Conservation (phyloP, 1,139 yeast species). For the Pichia sp. region DNA sequence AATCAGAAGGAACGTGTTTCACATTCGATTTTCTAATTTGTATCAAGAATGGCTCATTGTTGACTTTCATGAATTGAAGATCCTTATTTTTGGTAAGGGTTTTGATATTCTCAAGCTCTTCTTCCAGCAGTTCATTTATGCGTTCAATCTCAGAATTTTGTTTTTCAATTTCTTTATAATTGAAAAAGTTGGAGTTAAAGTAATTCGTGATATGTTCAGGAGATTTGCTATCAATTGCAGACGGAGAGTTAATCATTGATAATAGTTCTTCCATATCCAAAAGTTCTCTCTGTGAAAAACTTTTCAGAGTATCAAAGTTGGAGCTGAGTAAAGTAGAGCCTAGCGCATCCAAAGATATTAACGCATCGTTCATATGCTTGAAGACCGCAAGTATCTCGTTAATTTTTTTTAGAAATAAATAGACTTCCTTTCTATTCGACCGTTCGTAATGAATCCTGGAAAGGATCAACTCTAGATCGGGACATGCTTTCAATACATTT, state of each 20-base stretch:
- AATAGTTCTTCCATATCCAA: slow-evolving; percentile 36
- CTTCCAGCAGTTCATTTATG: slow-evolving; percentile 40
- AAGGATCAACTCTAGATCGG: slow-evolving; percentile 66
- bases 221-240: slow-evolving; percentile 49
- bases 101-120: slow-evolving; percentile 47
- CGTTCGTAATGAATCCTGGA: slow-evolving; percentile 66
- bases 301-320: slow-evolving; percentile 13
- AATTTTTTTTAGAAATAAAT: slow-evolving; percentile 49
- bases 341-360: slow-evolving; percentile 15
- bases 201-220: slow-evolving; percentile 46
- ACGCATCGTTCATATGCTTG: slow-evolving; percentile 17
- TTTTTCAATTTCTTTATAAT: slow-evolving; percentile 37
- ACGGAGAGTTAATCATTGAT: slow-evolving; percentile 51
- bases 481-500: slow-evolving; percentile 41
- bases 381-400: slow-evolving; percentile 38
- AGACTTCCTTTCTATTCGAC: slow-evolving; percentile 64
- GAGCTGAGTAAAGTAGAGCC: slow-evolving; percentile 18
- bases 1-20: slow-evolving; percentile 58
- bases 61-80: slow-evolving; percentile 51
- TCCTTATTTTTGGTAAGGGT: slow-evolving; percentile 52
- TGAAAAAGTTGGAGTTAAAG: slow-evolving; percentile 43
- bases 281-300: slow-evolving; percentile 13
- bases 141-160: slow-evolving; percentile 42
- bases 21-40: slow-evolving; percentile 64
- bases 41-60: slow-evolving; percentile 64